phyloP scores from a whole-genome alignment of 129 eudicot genomes.

The Smallanthus sonchifolius region DNA sequence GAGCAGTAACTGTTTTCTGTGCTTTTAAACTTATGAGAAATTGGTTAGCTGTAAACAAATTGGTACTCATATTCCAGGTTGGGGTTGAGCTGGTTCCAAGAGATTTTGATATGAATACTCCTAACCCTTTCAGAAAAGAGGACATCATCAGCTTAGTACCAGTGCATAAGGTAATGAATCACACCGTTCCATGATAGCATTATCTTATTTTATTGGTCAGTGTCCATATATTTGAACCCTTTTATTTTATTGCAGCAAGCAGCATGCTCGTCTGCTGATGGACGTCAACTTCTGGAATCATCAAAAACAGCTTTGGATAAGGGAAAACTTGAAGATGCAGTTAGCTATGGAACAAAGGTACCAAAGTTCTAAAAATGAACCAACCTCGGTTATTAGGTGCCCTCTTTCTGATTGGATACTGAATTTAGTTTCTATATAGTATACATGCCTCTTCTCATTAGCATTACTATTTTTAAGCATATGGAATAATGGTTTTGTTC shows the following conservation, averaged over 20 bases:
- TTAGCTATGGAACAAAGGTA: slow-evolving; percentile 98
- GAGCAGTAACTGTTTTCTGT: not conserved
- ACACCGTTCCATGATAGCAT: not conserved
- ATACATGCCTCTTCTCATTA: not conserved
- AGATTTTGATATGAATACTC: slow-evolving; percentile 92
- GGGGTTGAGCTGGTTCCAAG: slow-evolving; percentile 96
- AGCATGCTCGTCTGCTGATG: slow-evolving; percentile 99
- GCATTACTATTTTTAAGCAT: slow-evolving; percentile 1
- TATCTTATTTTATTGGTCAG: slow-evolving; percentile 3
- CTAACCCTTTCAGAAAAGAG: slow-evolving; percentile 67
- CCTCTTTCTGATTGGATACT: not conserved
- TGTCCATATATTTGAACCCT: slow-evolving; percentile 8
- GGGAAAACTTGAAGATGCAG: slow-evolving; percentile 99
- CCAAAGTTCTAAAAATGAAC: not conserved
- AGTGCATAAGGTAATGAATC: slow-evolving; percentile 80
- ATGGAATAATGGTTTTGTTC: not conserved
- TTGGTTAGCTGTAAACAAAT: not conserved
- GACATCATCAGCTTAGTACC: slow-evolving; percentile 95
- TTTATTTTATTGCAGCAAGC: slow-evolving; percentile 74
- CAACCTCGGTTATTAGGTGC: not conserved
- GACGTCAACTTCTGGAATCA: slow-evolving; percentile 97
- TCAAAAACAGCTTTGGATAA: slow-evolving; percentile 98
- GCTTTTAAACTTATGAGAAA: not conserved
- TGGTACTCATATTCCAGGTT: slow-evolving; percentile 45
- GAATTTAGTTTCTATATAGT: not conserved